Evolutionary conservation across 2,329 filamentous ascomycete genomes (phyloP).

Genomic region (Chaetomium globosum): DNA sequence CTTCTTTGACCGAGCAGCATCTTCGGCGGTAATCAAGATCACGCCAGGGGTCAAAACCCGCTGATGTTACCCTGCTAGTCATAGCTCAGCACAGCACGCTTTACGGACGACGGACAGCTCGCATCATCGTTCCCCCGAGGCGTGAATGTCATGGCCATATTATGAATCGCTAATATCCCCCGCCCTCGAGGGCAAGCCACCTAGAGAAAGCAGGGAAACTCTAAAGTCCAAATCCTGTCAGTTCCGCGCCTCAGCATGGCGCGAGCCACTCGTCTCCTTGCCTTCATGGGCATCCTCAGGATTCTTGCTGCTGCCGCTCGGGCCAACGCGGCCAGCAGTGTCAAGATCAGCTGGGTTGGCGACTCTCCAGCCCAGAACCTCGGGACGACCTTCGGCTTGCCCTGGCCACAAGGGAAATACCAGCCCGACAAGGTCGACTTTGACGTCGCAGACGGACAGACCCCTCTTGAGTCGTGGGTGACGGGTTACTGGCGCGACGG

Average conservation of each 20-base stretch:
- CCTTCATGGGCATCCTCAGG: constrained; percentile 9
- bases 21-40: neutral
- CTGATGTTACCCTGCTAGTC: constrained; percentile 6
- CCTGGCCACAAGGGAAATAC: constrained; percentile 20
- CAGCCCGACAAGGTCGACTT: constrained; percentile 16
- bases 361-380: constrained; percentile 15
- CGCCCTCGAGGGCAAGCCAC: neutral
- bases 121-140: constrained; percentile 15
- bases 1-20: constrained; percentile 5
- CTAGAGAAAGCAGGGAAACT: neutral
- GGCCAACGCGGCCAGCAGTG: constrained; percentile 10
- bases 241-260: constrained; percentile 15
- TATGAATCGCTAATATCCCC: constrained; percentile 1
- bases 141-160: neutral
- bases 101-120: constrained; percentile 6
- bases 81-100: neutral
- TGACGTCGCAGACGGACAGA: constrained; percentile 10
- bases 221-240: neutral
- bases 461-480: constrained; percentile 55
- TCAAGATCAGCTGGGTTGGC: constrained; percentile 18
- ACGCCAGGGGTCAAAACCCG: neutral
- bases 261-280: constrained; percentile 10
- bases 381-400: constrained; percentile 20
- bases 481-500: constrained; percentile 63
- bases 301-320: constrained; percentile 7